Evolutionary conservation across 495 filamentous ascomycete species (phyloP).

Genomic region (Penicillium atrosanguineum): DNA sequence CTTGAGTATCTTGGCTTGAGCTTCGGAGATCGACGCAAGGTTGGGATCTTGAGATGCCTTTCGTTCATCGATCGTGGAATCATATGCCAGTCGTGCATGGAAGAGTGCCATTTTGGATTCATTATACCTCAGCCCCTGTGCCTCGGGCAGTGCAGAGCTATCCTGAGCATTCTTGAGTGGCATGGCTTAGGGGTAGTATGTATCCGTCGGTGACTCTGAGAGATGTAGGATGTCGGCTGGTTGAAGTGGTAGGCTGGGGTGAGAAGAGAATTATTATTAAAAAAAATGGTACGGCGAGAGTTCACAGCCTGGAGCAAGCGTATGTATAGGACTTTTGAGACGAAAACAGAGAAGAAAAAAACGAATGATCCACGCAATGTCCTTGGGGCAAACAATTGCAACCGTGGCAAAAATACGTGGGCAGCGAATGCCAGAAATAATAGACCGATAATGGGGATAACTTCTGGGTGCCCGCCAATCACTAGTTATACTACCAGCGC

Average conservation of each 20-base stretch:
- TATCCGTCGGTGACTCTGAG: neutral
- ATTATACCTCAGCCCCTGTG: constrained; percentile 40
- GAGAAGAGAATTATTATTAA: neutral
- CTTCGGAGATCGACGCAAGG: constrained; percentile 36
- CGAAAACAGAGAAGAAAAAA: neutral
- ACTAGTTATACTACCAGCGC: constrained; percentile 18
- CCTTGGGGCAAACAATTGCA: constrained; percentile 9
- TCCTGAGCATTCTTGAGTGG: constrained; percentile 27
- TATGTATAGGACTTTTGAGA: neutral
- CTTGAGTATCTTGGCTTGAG: constrained; percentile 36
- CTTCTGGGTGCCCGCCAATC: neutral
- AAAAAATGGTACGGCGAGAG: neutral
- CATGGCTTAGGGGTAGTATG: constrained; percentile 14
- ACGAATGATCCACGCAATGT: constrained; percentile 1
- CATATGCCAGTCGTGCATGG: constrained; percentile 38
- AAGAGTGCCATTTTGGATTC: constrained; percentile 46
- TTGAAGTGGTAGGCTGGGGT: neutral
- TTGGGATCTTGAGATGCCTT: constrained; percentile 36
- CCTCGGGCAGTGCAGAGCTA: constrained; percentile 31
- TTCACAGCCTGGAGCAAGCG: neutral
- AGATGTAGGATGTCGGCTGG: neutral
- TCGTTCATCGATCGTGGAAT: constrained; percentile 40
- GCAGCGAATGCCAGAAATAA: constrained; percentile 4
- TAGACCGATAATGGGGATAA: constrained; percentile 4
- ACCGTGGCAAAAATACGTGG: neutral